Base-by-base conservation (phyloP, 768 basidiomycete genomes). In the Lyophyllum decastes region DNA sequence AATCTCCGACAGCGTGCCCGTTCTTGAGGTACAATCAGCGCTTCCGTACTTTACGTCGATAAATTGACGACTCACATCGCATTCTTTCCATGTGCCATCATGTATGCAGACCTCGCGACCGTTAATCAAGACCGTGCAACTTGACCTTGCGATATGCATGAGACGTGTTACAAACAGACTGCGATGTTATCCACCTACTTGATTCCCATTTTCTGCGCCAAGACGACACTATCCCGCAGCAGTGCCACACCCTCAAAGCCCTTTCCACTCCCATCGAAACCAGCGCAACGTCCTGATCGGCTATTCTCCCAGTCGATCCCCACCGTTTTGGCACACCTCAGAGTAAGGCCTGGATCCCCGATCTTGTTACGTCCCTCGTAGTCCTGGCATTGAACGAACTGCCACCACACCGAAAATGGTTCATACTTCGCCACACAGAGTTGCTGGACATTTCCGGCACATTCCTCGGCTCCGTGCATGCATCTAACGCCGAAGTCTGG, bases 391-490 rank as follows among this genome's bases (percentile, higher is more conserved):
- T 84, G 85, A 21, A 94, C 77, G 64, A 93, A 95, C 51, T 83
- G 73, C 94, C 93, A 95, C 90, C 91, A 94, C 21, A 74, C 75
- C n/a, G 70, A 61, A 40, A 75, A 72, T 22, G 79, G 72, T 22
- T 81, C 75, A 59, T 91, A 78, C 68, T 86, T 84, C 54, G 81
- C 77, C 27, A 81, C 89, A 70, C 95, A 98, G 25, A 97, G 78
- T 68, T 97, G 87, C 58, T 97, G 90, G 17, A 94, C 84, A 73
- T 96, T 94, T 43, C 92, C 95, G 14, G 84, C 84, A 66, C 95
- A 97, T 72, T 98, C 95, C 52, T 80, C 71, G 4, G 75, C 74
- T 17, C 94, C 94, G 67, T 96, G 94, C 78, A 81, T 80, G 73
- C 95, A 97, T 33, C 74, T 81, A 27, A 90, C 83, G n/a, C 94